Evolutionary conservation across 345 rosid genomes (phyloP).

Genomic region (Arabidopsis thaliana): TAIR10.1 NC_003070.9:18951001-18951500

Average conservation of each 20-base stretch:
- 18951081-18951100: too few relatives aligned
- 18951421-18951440: not conserved
- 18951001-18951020: not conserved
- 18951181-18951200: not conserved
- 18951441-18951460: not conserved
- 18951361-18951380: constrained; percentile 82
- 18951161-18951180: not conserved
- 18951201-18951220: not conserved
- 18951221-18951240: not conserved
- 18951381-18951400: constrained; percentile 79
- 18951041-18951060: not conserved
- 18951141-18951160: not conserved
- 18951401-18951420: constrained; percentile 55
- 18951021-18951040: not conserved
- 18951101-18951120: not conserved
- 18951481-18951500: constrained; percentile 21
- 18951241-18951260: constrained; percentile 3
- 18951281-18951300: constrained; percentile 86
- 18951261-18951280: constrained; percentile 11
- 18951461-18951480: not conserved
- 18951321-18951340: constrained; percentile 81
- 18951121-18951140: not conserved
- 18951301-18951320: constrained; percentile 90
- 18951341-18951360: constrained; percentile 87
- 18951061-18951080: not conserved